Conservation (phyloP, 2,329 filamentous ascomycete genomes). For the Sporothrix phasma region DNA sequence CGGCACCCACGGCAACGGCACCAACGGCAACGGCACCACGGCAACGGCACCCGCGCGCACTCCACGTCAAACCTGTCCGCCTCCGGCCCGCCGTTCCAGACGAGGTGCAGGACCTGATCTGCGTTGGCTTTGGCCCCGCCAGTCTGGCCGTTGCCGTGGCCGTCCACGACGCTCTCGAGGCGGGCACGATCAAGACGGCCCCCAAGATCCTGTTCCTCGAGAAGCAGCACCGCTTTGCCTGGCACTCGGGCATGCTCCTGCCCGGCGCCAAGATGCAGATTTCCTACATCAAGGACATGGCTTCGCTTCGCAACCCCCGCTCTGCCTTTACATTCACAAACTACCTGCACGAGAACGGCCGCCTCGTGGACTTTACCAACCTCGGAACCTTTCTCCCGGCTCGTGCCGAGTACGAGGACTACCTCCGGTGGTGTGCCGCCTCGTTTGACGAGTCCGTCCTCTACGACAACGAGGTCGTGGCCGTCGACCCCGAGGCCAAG, state of each 20-base stretch:
- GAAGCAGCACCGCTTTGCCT: constrained; percentile 72
- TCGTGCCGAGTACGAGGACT: constrained; percentile 86
- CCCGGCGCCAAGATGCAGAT: constrained; percentile 96
- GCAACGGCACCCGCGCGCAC: neutral
- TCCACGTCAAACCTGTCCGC: constrained; percentile 1
- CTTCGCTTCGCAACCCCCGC: constrained; percentile 75
- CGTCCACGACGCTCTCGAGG: constrained; percentile 65
- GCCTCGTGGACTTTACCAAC: constrained; percentile 88
- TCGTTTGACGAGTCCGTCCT: constrained; percentile 64
- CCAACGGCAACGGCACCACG: neutral
- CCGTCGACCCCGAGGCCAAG: constrained; percentile 49
- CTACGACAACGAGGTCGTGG: constrained; percentile 69
- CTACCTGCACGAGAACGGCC: constrained; percentile 71
- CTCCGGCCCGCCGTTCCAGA: constrained; percentile 29
- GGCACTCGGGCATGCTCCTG: constrained; percentile 93
- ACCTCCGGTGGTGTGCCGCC: constrained; percentile 82
- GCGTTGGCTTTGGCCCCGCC: constrained; percentile 86
- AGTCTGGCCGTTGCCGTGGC: constrained; percentile 84
- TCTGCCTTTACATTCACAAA: constrained; percentile 94
- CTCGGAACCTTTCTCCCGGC: constrained; percentile 79
- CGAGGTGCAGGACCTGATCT: constrained; percentile 73
- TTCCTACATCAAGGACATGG: constrained; percentile 92
- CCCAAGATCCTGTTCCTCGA: constrained; percentile 75
- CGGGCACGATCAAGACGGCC: constrained; percentile 42
- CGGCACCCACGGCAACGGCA: neutral